Evolutionary conservation across 352 stramenopile genomes (phyloP), one percentile per base, ranked within the genome.

Genomic region (Thalassiosira exigua): DNA sequence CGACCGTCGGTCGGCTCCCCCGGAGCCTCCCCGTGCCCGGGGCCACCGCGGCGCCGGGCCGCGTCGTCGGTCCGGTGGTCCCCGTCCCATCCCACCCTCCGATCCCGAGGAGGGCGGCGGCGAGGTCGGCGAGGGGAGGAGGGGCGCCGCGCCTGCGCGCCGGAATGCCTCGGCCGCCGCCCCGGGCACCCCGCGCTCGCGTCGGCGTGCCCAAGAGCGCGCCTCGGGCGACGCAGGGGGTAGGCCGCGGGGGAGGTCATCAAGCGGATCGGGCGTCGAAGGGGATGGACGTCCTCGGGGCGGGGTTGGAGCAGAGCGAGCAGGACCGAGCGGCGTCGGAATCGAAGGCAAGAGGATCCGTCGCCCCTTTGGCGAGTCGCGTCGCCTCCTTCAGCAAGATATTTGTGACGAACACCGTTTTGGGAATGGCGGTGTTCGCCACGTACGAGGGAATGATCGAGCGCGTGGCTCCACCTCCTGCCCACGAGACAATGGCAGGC

Each of bases 401-500:
- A 26, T 85, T 85, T 51, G 33, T 70, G 2, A 68, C 62, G 12
- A 85, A 85, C 60, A 72, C 78, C 3, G 39, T 82, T 12, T 42
- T 85, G 32, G 78, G 78, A 17, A 79, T 82, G 65, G 78, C 72
- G 12, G 71, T 82, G 12, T 85, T 76, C 68, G 57, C 58, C 26
- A 76, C 72, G 0, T 85, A 85, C 26, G 78, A 85, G 56, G 68
- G 65, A 26, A 50, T 75, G 30, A 64, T 82, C 22, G 71, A 85
- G 17, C 50, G 58, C 39, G 22, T 76, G 21, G 61, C 39, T 29
- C 14, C 61, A 48, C 11, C 36, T 26, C 19, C 42, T 21, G 44
- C 27, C 48, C 24, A 33, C n/a, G 39, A 48, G n/a, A 48, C 11
- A 48, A 48, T 17, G 11, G 39, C 11, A n/a, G 39, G 39, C 39